Evolutionary conservation across 2,329 filamentous ascomycete species (phyloP).

Genomic region (Rhynchosporium secalis): DNA sequence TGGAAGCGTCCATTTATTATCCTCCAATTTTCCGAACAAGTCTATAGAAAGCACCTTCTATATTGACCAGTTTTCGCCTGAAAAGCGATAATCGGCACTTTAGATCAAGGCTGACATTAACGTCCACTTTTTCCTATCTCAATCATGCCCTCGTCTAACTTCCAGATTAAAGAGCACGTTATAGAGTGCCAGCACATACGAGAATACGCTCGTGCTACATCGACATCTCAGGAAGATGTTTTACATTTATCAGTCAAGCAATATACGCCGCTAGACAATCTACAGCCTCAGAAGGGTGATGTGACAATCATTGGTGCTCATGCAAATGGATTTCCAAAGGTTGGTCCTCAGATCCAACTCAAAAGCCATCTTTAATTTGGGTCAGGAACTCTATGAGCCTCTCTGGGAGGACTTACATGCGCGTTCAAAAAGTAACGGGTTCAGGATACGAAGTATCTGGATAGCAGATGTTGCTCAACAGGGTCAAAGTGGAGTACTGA

Average conservation of each 20-base stretch:
- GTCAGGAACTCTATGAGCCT: slow-evolving; percentile 85
- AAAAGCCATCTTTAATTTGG: slow-evolving; percentile 2
- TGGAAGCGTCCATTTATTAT: not conserved
- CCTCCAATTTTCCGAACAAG: not conserved
- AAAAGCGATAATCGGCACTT: not conserved
- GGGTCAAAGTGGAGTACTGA: slow-evolving; percentile 75
- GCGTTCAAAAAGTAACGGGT: slow-evolving; percentile 55
- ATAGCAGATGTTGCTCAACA: slow-evolving; percentile 88
- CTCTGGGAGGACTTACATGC: slow-evolving; percentile 81
- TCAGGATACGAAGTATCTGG: slow-evolving; percentile 80
- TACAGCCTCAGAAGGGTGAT: slow-evolving; percentile 67
- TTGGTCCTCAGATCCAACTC: slow-evolving; percentile 38
- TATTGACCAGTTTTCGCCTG: not conserved
- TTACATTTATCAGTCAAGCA: slow-evolving; percentile 80
- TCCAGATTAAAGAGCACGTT: slow-evolving; percentile 71
- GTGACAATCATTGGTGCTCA: slow-evolving; percentile 85
- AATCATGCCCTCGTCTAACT: slow-evolving; percentile 43
- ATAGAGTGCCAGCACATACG: slow-evolving; percentile 76
- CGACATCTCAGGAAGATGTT: slow-evolving; percentile 70
- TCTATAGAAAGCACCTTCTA: not conserved
- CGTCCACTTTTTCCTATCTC: not conserved
- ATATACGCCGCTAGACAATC: slow-evolving; percentile 76
- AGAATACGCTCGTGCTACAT: slow-evolving; percentile 74
- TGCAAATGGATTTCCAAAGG: slow-evolving; percentile 92
- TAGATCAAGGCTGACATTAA: too few species aligned